Percentiles rank a stretch among this genome's conserved stretches.
Evolutionary conservation across 2,329 filamentous ascomycete species (phyloP).

Genomic region (Aspergillus carbonarius): DNA sequence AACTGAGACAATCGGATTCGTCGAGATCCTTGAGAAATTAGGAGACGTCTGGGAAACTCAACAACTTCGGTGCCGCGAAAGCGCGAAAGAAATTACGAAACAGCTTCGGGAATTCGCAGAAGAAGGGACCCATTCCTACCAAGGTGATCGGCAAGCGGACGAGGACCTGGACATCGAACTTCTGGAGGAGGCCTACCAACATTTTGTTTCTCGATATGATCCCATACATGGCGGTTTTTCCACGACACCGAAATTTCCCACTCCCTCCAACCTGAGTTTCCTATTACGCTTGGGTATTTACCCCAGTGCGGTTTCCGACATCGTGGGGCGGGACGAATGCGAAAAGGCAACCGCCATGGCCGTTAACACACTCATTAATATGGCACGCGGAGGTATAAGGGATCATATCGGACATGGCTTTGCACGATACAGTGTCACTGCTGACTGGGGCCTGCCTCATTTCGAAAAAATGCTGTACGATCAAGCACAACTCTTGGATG

Average conservation of each 20-base stretch:
- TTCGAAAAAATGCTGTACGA: slow-evolving; percentile 98
- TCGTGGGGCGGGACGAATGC: slow-evolving; percentile 83
- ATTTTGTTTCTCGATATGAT: slow-evolving; percentile 81
- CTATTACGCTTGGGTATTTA: slow-evolving; percentile 72
- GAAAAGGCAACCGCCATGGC: slow-evolving; percentile 74
- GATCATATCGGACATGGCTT: slow-evolving; percentile 78
- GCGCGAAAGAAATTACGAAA: slow-evolving; percentile 76
- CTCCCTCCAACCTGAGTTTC: slow-evolving; percentile 80
- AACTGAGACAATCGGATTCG: slow-evolving; percentile 71
- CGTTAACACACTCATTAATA: slow-evolving; percentile 73
- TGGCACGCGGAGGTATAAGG: slow-evolving; percentile 70
- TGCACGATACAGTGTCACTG: slow-evolving; percentile 82
- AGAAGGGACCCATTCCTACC: slow-evolving; percentile 66
- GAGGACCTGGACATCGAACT: slow-evolving; percentile 85
- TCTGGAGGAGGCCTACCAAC: slow-evolving; percentile 81
- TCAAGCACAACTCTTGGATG: slow-evolving; percentile 77
- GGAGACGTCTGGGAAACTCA: slow-evolving; percentile 74
- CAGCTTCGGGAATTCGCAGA: slow-evolving; percentile 85
- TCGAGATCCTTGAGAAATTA: slow-evolving; percentile 80
- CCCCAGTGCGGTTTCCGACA: slow-evolving; percentile 70
- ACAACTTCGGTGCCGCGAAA: slow-evolving; percentile 76
- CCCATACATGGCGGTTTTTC: slow-evolving; percentile 76
- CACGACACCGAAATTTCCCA: slow-evolving; percentile 81
- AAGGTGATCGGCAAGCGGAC: slow-evolving; percentile 48
- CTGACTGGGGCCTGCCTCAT: slow-evolving; percentile 90